Base-by-base conservation (phyloP, 2,329 filamentous ascomycete genomes). In the Truncatella angustata region DNA sequence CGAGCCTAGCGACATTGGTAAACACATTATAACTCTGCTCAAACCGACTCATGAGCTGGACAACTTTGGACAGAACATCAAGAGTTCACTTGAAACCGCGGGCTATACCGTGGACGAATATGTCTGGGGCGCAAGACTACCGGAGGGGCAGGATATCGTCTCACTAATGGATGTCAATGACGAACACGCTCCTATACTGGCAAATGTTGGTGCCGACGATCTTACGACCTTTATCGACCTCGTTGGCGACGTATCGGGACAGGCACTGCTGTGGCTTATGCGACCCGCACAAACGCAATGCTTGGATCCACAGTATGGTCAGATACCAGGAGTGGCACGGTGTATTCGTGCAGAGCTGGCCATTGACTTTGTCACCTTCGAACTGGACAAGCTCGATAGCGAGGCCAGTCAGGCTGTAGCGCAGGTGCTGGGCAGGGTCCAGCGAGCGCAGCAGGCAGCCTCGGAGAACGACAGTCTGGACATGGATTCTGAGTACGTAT, bases 401-500 rank as follows among this genome's bases (percentile, higher is more conserved):
- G 46, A 24, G 34, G 32, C 32, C 32, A n/a, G 5, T 5, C 35
- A 49, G 21, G 46, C 32, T 5, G 34, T 49, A 6, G n/a, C 20
- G 21, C 5, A 24, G 12, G 46, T 40, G 12, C 4, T 26, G 7
- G n/a, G 16, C 32, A 37, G 18, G 18, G 35, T 49, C 6, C 32
- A 28, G 23, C 32, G 21, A 23, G 23, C 5, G 16, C 32, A 26
- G 11, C 7, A 12, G 9, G 18, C 45, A n/a, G 26, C 20, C n/a
- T 5, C 35, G 6, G 32, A 49, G 34, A 23, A 2, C 23, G 18
- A 37, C 32, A 24, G 16, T 23, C 34, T 11, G n/a, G 46, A 49
- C 21, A 37, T 18, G 14, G 46, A 49, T 7, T 39, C 4, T 26
- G 46, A 49, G 18, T 49, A 49, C 23, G 46, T 18, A 16, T 39